Base-by-base conservation (phyloP, 495 filamentous ascomycete genomes). In the Aspergillus conjunctus region DNA sequence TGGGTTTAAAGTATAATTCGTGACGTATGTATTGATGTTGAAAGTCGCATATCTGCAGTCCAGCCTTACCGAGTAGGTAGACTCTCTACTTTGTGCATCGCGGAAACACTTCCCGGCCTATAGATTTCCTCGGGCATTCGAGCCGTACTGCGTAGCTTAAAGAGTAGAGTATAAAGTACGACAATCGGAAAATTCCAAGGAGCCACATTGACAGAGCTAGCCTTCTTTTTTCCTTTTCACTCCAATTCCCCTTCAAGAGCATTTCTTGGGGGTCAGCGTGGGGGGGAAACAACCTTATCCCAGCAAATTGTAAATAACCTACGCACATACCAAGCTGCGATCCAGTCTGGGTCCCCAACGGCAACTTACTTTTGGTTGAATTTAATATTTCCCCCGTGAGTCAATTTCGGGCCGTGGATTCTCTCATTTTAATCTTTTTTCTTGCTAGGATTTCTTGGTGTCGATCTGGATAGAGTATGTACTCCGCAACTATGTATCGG, bases 261-360 rank as follows among this genome's bases (percentile, higher is more conserved):
- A 14, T 18, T 0, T 48, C 44, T 48, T 20, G n/a, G 20, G 10
- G 44, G 14, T 12, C 39, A 43, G 39, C 39, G 39, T 43, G 44
- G 44, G 44, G 44, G 44, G 2, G n/a, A n/a, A n/a, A n/a, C 26
- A 26, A 26, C 26, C 26, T 26, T 26, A 5, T 2, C 26, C 26
- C 2, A 5, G 2, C 5, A 26, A 26, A 2, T 26, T 2, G 26
- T 26, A 26, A 26, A 26, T 26, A 48, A 21, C 44, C 44, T 48
- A 48, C 44, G 44, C 44, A 48, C 44, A 48, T 48, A 48, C 44
- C 44, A 48, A 48, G 26, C 5, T 26, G 44, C 18, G 44, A 48
- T 17, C 18, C 44, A 48, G 11, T 11, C 18, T 18, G 15, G 10
- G 20, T 4, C n/a, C 7, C 44, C 17, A 7, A 7, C 7, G 17